Evolutionary conservation across 1,284 basidiomycete species (phyloP).

Genomic region (Cutaneotrichosporon cyanovorans): DNA sequence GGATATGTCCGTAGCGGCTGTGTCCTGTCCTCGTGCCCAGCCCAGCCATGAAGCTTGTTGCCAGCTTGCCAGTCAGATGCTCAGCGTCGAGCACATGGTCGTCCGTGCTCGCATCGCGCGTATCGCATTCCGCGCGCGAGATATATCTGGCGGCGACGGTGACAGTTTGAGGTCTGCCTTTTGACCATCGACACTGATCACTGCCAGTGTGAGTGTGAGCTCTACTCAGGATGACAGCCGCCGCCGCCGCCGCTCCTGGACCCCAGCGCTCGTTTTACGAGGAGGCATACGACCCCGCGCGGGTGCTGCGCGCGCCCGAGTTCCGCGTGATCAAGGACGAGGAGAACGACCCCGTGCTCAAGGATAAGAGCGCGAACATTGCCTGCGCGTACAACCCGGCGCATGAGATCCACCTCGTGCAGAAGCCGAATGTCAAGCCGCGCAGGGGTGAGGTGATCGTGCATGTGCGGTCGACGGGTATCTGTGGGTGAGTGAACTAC

Average conservation of each 20-base stretch:
- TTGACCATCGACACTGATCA: neutral
- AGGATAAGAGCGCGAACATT: constrained; percentile 29
- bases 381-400: constrained; percentile 45
- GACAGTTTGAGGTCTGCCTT: neutral
- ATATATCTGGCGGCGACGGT: no score
- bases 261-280: constrained; percentile 21
- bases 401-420: constrained; percentile 45
- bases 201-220: neutral
- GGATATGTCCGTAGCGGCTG: no score
- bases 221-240: constrained; percentile 5
- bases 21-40: no score
- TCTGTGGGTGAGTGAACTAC: constrained; percentile 46
- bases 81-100: no score
- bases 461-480: constrained; percentile 47
- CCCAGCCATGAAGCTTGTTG: no score
- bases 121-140: no score
- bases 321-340: constrained; percentile 31
- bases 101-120: no score
- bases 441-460: constrained; percentile 46
- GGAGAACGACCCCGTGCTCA: constrained; percentile 18
- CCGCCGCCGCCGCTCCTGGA: constrained; percentile 1
- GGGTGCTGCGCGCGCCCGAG: constrained; percentile 36
- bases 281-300: constrained; percentile 32
- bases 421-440: constrained; percentile 41
- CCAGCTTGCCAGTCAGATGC: no score